Base-by-base conservation (phyloP, 2,329 filamentous ascomycete genomes). In the Clarireedia homoeocarpa region DNA sequence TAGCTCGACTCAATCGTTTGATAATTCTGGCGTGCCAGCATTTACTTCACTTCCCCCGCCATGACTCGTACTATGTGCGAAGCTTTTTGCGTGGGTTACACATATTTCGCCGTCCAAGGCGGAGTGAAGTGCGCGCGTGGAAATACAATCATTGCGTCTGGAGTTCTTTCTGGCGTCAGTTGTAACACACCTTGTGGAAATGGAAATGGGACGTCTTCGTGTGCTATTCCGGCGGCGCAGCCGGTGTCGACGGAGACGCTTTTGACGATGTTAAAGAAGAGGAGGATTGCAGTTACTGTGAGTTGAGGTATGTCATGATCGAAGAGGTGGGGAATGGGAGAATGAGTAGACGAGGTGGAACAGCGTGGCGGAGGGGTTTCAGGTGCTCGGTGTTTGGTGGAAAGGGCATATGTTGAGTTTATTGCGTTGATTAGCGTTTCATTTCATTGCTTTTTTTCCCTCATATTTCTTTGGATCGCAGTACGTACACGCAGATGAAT, bases 91-190 rank as follows among this genome's bases (percentile, higher is more conserved):
- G 24, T 36, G 15, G 30, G 17, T 20, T 56, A 56, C 3, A 27
- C 42, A 51, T 56, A 39, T 2, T 56, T 50, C 30, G 53, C 48
- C n/a, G 48, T 56, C 30, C 45, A 51, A 39, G 42, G 30, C 46
- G 24, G 34, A 10, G 40, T 52, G 5, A 52, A 56, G 30, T 56
- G 53, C 23, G 48, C 39, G 6, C 51, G 53, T 17, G 48, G 53
- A 12, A 46, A 56, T 46, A 46, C 15, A 9, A 23, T 51, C 12
- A 24, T n/a, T 4, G 26, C 15, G 30, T 9, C 20, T 14, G 27
- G 38, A 34, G 20, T 55, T 14, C 24, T 55, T 3, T 20, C 46
- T 26, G 46, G 38, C 12, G 30, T 34, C 6, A 55, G 23, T 10
- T 55, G 52, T n/a, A 55, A 20, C 24, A 24, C 52, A 9, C 23